Base-by-base conservation (phyloP, 768 basidiomycete species). In the Podaxis sp. region DNA sequence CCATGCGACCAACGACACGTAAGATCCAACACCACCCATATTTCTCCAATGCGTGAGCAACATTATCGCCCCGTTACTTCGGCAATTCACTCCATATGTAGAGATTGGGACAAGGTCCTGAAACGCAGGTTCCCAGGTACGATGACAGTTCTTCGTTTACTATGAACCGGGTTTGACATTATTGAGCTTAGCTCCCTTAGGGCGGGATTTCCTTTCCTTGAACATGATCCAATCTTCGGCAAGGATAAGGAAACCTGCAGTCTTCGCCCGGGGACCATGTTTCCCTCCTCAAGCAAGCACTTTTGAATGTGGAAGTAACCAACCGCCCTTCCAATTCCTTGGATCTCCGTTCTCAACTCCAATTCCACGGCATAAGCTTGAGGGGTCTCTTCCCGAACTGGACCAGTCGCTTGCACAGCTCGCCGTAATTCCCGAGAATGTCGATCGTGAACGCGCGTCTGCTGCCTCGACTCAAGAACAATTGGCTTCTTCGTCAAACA, bases 21-120 rank as follows among this genome's bases (percentile, higher is more conserved):
- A 68, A 72, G 13, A 75, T 85, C 48, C 80, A 74, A 65, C 67
- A 65, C 10, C 84, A 87, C 67, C 59, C 67, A 13, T 86, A 82
- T 66, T 86, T 87, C 64, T 64, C 69, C 6, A 66, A 70, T 3
- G 72, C 79, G 85, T 86, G 67, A 55, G 84, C 73, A 5, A 5
- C 36, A 16, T 48, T 50, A 25, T 46, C 55, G 16, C 67, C 18
- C 38, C 64, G 35, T 52, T 62, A 32, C 61, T 56, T 38, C 35
- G 61, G 54, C 63, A 57, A 59, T 16, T 35, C 23, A 35, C 13
- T 23, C 7, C 37, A 18, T 40, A 5, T 27, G 11, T 38, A 81
- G 80, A 54, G 72, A 79, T 50, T 82, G 80, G 81, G 64, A 70
- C 16, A 67, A 68, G 55, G 76, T 82, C 44, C 62, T 66, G 10